Percentiles rank a stretch among this genome's conserved stretches.
Conservation (phyloP, 768 basidiomycete species). For the Antrodiella citrinella region DNA sequence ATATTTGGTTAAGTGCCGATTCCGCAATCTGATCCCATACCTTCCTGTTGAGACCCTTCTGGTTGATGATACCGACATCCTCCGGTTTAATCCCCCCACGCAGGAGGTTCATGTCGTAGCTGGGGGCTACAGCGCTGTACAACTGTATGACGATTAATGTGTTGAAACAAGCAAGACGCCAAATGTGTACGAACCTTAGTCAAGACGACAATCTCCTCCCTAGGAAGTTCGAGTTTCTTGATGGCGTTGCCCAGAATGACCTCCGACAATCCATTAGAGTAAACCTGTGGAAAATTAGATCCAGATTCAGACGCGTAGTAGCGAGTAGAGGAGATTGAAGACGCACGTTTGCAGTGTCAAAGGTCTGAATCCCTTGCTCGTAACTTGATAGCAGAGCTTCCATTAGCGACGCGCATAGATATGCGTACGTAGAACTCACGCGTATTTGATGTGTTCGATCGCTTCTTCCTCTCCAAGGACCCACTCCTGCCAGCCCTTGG, state of each 20-base stretch:
- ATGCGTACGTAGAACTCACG: conserved; percentile 20
- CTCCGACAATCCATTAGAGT: conserved; percentile 31
- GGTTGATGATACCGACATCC: conserved; percentile 41
- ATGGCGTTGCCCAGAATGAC: conserved; percentile 36
- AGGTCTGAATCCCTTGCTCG: conserved; percentile 34
- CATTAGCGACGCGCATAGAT: background rate
- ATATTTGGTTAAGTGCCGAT: background rate
- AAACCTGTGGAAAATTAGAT: conserved; percentile 28
- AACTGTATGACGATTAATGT: conserved; percentile 12
- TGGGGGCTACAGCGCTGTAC: conserved; percentile 10
- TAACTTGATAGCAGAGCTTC: conserved; percentile 18
- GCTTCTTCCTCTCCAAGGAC: conserved; percentile 26
- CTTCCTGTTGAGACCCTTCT: conserved; percentile 39
- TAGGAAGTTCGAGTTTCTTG: conserved; percentile 34
- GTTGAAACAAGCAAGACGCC: conserved; percentile 10
- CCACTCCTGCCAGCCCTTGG: conserved; percentile 27
- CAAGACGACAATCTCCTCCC: conserved; percentile 39
- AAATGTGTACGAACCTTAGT: conserved; percentile 30
- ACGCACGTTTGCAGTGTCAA: conserved; percentile 28
- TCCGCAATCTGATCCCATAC: conserved; percentile 10
- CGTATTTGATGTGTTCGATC: conserved; percentile 33
- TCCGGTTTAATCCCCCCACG: conserved; percentile 7
- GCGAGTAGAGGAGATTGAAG: background rate
- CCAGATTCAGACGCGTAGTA: background rate
- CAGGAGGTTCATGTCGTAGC: conserved; percentile 5